Evolutionary conservation across 768 basidiomycete species (phyloP).

Genomic region (Russula sp.): DNA sequence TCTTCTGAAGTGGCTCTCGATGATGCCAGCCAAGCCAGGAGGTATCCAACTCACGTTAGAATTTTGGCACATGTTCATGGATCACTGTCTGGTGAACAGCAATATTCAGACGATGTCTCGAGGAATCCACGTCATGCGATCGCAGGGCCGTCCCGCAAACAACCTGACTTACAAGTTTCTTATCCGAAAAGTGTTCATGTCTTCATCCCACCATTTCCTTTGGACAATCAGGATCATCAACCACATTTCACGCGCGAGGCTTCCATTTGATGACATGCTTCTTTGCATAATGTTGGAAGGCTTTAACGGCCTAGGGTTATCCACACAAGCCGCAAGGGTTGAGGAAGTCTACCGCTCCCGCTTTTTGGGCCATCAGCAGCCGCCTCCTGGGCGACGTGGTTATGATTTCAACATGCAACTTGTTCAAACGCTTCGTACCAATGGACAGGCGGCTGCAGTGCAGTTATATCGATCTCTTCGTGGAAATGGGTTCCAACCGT

Average conservation of each 20-base stretch:
- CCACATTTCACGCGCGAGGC: constrained; percentile 2
- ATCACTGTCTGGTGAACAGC: constrained; percentile 28
- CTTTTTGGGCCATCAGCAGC: neutral
- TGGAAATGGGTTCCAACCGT: constrained; percentile 9
- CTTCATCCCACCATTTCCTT: constrained; percentile 14
- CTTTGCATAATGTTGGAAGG: constrained; percentile 18
- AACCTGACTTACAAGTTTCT: constrained; percentile 44
- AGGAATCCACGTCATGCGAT: constrained; percentile 26
- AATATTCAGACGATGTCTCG: constrained; percentile 14
- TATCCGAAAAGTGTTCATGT: constrained; percentile 36
- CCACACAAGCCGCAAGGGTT: constrained; percentile 14
- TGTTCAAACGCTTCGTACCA: neutral
- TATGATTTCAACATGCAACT: constrained; percentile 13
- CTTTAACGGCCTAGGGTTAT: constrained; percentile 16
- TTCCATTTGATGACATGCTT: constrained; percentile 20
- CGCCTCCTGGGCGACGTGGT: neutral
- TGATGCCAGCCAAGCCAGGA: constrained; percentile 46
- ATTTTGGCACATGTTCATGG: constrained; percentile 50
- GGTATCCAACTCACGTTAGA: constrained; percentile 39
- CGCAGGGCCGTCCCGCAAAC: constrained; percentile 36
- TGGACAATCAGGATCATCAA: constrained; percentile 12
- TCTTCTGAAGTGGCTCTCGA: constrained; percentile 43
- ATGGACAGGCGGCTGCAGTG: constrained; percentile 1
- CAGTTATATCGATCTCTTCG: constrained; percentile 8
- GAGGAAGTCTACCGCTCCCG: constrained; percentile 19